Conservation (phyloP, 2,329 filamentous ascomycete species). For the Exophiala calicioides region DNA sequence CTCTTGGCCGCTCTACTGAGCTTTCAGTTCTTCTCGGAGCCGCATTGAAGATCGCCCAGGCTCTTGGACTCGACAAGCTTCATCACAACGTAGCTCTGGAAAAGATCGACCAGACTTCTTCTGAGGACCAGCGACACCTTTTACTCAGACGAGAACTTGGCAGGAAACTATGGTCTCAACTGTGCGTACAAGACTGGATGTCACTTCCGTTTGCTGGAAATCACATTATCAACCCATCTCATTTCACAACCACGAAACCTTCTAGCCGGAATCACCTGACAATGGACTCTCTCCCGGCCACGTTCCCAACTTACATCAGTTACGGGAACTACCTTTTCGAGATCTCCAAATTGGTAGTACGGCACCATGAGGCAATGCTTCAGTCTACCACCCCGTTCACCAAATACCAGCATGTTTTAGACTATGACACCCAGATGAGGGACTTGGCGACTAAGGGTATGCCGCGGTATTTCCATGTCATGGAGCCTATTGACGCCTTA, state of each 20-base stretch:
- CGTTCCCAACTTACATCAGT: conserved; percentile 37
- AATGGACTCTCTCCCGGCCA: conserved; percentile 21
- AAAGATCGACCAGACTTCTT: conserved; percentile 10
- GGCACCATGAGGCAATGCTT: conserved; percentile 39
- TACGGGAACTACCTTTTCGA: conserved; percentile 42
- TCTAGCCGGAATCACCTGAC: conserved; percentile 41
- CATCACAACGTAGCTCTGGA: conserved; percentile 25
- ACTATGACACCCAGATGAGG: conserved; percentile 43
- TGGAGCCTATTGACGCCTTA: conserved; percentile 35
- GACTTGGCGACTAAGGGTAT: conserved; percentile 36
- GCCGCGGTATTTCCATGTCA: conserved; percentile 40
- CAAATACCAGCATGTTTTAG: conserved; percentile 44
- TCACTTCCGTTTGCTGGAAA: conserved; percentile 43
- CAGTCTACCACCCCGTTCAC: conserved; percentile 39
- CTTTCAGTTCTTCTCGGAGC: conserved; percentile 49
- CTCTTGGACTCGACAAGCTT: conserved; percentile 49
- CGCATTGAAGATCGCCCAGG: conserved; percentile 50
- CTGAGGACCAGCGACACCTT: conserved; percentile 13
- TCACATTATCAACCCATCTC: conserved; percentile 39
- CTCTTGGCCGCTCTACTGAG: conserved; percentile 51
- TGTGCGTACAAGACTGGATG: conserved; percentile 47
- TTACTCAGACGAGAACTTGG: conserved; percentile 37
- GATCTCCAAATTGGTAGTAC: conserved; percentile 41
- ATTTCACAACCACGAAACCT: conserved; percentile 40
- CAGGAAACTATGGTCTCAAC: conserved; percentile 41